A percentile compares a stretch with the other conserved stretches of the same genome.
Conservation (phyloP, 805 yeast species). For the Myxozyma vanderwaltii region DNA sequence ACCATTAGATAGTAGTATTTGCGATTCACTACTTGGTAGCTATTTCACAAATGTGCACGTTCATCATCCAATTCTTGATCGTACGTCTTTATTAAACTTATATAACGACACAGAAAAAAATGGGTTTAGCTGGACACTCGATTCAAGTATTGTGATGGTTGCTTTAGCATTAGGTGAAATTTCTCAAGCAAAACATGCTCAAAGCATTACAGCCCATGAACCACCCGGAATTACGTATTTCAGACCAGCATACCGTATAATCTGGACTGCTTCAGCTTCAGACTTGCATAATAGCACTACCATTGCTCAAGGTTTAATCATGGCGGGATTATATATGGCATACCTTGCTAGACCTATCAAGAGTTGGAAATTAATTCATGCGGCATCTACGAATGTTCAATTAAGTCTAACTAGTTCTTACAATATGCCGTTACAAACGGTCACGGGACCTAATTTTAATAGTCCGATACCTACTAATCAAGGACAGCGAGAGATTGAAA, state of each 20-base stretch:
- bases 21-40: not conserved
- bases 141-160: not conserved
- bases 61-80: slow-evolving; percentile 12
- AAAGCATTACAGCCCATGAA: not conserved
- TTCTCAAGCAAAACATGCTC: not conserved
- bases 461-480: not conserved
- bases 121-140: not conserved
- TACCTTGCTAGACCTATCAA: slow-evolving; percentile 8
- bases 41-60: slow-evolving; percentile 3
- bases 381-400: slow-evolving; percentile 11
- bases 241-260: slow-evolving; percentile 2
- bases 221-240: slow-evolving; percentile 1
- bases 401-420: not conserved
- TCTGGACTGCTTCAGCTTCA: not conserved
- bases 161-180: slow-evolving; percentile 4
- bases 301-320: not conserved
- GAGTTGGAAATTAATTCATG: slow-evolving; percentile 13
- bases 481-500: slow-evolving; percentile 1
- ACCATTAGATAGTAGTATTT: not conserved
- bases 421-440: not conserved
- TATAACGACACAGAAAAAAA: not conserved
- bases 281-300: not conserved
- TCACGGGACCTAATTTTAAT: not conserved
- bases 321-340: slow-evolving; percentile 13
- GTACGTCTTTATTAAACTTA: not conserved